Percentiles rank a stretch among this genome's conserved stretches.
These are phyloP conservation scores for Cytospora schulzeri DNA, from an alignment of 2,329 filamentous ascomycete genomes.

Conservation along the genomic window DNA sequence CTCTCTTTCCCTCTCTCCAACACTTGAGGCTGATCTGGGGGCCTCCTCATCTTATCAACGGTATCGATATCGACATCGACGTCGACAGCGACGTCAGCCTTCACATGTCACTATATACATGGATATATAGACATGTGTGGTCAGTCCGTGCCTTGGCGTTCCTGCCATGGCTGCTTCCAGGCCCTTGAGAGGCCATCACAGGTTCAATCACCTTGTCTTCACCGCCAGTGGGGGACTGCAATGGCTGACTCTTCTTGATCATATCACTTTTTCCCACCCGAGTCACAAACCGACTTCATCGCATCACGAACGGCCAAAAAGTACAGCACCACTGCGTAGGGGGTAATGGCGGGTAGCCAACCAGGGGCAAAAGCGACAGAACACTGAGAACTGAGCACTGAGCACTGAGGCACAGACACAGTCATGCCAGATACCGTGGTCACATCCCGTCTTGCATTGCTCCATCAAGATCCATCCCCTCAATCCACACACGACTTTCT, in stretches of 20 bases:
- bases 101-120: background rate
- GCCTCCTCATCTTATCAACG: too few species aligned
- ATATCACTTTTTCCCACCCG: background rate
- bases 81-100: background rate
- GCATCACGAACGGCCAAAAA: background rate
- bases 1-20: too few species aligned
- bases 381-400: background rate
- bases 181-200: too few species aligned
- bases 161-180: too few species aligned
- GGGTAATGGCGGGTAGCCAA: background rate
- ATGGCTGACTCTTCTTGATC: background rate
- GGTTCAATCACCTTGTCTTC: background rate
- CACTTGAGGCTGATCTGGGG: too few species aligned
- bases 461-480: background rate
- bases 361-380: background rate
- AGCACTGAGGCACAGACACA: too few species aligned
- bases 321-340: too few species aligned
- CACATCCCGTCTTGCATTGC: slow-evolving; percentile 10
- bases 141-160: background rate
- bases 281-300: background rate
- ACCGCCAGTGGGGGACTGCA: background rate
- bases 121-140: background rate
- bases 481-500: background rate
- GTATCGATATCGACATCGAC: background rate
- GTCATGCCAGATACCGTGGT: background rate